Evolutionary conservation across 306 rosid species (phyloP), one percentile per base, ranked within the genome.

Genomic region (Lathyrus oleraceus): DNA sequence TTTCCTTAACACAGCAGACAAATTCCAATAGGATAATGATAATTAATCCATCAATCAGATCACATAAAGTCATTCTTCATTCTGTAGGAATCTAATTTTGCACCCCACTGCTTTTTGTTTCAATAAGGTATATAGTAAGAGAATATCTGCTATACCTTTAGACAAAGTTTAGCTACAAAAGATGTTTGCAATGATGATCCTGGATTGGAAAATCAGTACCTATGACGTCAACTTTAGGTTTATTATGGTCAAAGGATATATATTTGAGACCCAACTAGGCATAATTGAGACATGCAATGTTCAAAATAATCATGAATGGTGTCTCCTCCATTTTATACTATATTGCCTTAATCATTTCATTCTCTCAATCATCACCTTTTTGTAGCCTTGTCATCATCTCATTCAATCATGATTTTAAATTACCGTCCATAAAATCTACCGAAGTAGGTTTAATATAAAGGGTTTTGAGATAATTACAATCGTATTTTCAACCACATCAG

Each of bases 81-180:
- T 25, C 61, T 60, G 72, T 66, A 82, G 75, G 84, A 86, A 82
- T 82, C 83, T 80, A 73, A 80, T 66, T 77, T 69, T 73, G 70
- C 72, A 45, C 68, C 67, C 76, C 74, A 20, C 66, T 71, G 65
- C 68, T 60, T 80, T 73, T 57, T 75, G 56, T 81, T 79, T 70
- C 66, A 76, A 79, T 76, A 64, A 53, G 54, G 72, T 15, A 38
- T 15, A 38, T 23, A 12, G 20, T n/a, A 71, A 66, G 73, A 84
- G 89, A 86, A 84, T 86, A 85, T 84, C 80, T 79, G 68, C 48
- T 54, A 25, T 25, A 43, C 79, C 87, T 80, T 81, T 83, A 45
- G 80, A 74, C 78, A 86, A 86, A 82, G 79, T 76, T 79, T 62
- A 25, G 52, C 76, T 36, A 56, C 6, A 60, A 78, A 81, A 68